Evolutionary conservation across 441 rosid genomes (phyloP), one percentile per base, ranked within the genome.

Genomic region (Corymbia calophylla): DNA sequence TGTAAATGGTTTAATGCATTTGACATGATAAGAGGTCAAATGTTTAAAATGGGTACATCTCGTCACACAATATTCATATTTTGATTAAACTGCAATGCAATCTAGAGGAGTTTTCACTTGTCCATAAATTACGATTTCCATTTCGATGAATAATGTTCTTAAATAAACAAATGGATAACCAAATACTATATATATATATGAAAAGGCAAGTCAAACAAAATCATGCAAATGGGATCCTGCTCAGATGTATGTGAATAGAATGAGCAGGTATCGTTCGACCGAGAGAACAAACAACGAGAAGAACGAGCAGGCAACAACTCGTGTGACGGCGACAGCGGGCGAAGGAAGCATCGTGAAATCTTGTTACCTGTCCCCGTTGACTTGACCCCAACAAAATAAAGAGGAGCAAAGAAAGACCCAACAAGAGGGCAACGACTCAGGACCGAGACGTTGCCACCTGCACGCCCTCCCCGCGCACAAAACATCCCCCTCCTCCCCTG

Each of bases 11-110:
- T 23, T 73, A 9, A 73, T 13, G 5, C 51, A 3, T 73, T 39
- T 0, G 0, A 73, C 6, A 10, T 0, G 5, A 73, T 0, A 21
- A 32, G 23, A 32, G 8, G 80, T 68, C 0, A 1, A 21, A 9
- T 23, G 62, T 39, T 56, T 23, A 11, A 23, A 21, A 23, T 21
- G 62, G 21, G 6, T 39, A 39, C 7, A 19, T 35, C 0, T 19
- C 23, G 15, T 35, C 3, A 70, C 2, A 32, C 14, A 18, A 32
- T 70, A 18, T 5, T 1, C 1, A 68, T 9, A 18, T 32, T 32
- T 1, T 1, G 0, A 3, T 31, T 32, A 1, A 70, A 35, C 1
- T 35, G 9, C 2, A 0, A 21, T 21, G 49, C 15, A 3, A 39
- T 19, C 7, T 6, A 73, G 17, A 39, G 16, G 16, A 35, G 15